These are phyloP conservation scores for Aspergillus piperis DNA, from an alignment of 2,329 filamentous ascomycete species.

Conservation along the genomic window DNA sequence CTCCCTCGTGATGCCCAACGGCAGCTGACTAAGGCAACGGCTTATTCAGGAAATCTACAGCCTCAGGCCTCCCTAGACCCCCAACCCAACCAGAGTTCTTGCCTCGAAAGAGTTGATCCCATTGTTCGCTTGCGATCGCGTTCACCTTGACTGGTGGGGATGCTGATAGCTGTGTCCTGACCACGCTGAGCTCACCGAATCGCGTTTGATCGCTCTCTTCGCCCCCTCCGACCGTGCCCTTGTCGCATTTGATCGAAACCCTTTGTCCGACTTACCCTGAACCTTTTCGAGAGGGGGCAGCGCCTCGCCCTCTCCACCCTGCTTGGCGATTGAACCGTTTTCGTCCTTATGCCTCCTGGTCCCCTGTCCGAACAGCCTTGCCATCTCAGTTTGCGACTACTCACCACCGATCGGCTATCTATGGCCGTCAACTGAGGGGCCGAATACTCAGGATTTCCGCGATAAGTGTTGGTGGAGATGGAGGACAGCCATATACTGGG, in stretches of 20 bases:
- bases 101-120: slow-evolving; percentile 8
- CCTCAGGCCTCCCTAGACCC: slow-evolving; percentile 8
- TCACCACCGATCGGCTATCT: slow-evolving; percentile 9
- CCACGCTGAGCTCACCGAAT: slow-evolving; percentile 2
- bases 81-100: slow-evolving; percentile 8
- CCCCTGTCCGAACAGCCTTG: slow-evolving; percentile 14
- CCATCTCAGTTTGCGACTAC: slow-evolving; percentile 12
- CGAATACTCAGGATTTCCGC: slow-evolving; percentile 16
- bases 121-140: slow-evolving; percentile 15
- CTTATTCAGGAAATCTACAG: slow-evolving; percentile 10
- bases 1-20: slow-evolving; percentile 12
- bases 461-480: slow-evolving; percentile 29
- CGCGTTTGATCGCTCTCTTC: not conserved
- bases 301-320: slow-evolving; percentile 17
- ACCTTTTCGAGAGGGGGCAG: slow-evolving; percentile 8
- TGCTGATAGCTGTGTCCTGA: slow-evolving; percentile 12
- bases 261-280: slow-evolving; percentile 1
- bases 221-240: not conserved
- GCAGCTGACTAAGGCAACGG: slow-evolving; percentile 18
- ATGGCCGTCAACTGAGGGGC: slow-evolving; percentile 27
- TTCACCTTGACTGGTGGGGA: slow-evolving; percentile 11
- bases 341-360: slow-evolving; percentile 27
- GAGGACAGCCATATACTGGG: slow-evolving; percentile 43
- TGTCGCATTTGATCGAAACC: not conserved
- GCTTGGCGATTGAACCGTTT: slow-evolving; percentile 26